Conservation (phyloP, 2,329 filamentous ascomycete species). For the Teratosphaeria nubilosa region DNA sequence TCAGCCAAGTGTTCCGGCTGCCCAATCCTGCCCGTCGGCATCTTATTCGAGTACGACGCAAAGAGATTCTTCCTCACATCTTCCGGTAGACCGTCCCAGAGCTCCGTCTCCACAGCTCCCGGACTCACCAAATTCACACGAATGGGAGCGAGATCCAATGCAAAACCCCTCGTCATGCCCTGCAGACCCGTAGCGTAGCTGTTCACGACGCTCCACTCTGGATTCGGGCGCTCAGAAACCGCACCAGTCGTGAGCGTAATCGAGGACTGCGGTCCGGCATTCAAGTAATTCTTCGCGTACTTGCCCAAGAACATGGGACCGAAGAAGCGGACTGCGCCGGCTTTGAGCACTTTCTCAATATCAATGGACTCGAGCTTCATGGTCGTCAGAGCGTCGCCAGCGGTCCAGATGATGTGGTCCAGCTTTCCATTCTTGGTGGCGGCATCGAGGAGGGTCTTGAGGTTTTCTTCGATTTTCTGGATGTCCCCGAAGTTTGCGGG, state of each 20-base stretch:
- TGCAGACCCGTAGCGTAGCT: conserved; percentile 43
- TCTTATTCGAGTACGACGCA: conserved; percentile 17
- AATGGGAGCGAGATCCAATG: conserved; percentile 53
- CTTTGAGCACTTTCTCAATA: conserved; percentile 30
- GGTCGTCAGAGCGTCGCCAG: conserved; percentile 38
- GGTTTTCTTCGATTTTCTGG: conserved; percentile 37
- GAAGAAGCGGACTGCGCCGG: conserved; percentile 42
- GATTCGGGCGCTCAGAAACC: conserved; percentile 41
- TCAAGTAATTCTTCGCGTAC: conserved; percentile 36
- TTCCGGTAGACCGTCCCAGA: conserved; percentile 28
- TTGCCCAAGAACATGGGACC: conserved; percentile 45
- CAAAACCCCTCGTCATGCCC: conserved; percentile 46
- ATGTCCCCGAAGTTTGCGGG: conserved; percentile 40
- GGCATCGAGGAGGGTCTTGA: conserved; percentile 36
- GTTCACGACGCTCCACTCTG: conserved; percentile 42
- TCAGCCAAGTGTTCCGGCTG: conserved; percentile 36
- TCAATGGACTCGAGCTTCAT: conserved; percentile 33
- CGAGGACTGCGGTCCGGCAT: conserved; percentile 32
- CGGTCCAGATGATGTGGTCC: conserved; percentile 50
- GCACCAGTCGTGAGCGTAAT: conserved; percentile 49
- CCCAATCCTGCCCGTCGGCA: conserved; percentile 28
- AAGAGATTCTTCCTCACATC: conserved; percentile 18
- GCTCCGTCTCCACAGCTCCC: conserved; percentile 39
- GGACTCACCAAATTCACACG: conserved; percentile 54
- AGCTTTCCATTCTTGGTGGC: conserved; percentile 23